These are phyloP conservation scores for Isatis tinctoria DNA, from an alignment of 345 rosid species.

Conservation along the genomic window DNA sequence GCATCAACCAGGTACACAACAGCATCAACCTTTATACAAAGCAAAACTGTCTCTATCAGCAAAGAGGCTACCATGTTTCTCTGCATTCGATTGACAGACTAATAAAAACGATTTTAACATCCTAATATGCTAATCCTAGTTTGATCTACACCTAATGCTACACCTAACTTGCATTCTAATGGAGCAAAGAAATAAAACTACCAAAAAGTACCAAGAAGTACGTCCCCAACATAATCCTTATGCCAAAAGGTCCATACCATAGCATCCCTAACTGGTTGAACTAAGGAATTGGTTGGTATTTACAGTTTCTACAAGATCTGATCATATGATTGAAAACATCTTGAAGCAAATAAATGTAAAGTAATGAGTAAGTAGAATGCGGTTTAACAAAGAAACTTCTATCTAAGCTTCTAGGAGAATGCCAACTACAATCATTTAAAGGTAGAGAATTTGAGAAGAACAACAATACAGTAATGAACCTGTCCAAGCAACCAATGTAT, in stretches of 20 bases:
- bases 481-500: not conserved
- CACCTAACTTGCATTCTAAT: not conserved
- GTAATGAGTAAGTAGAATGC: no score
- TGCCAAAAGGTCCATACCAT: no score
- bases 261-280: no score
- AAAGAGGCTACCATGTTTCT: not conserved
- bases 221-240: no score
- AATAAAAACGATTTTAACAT: not conserved
- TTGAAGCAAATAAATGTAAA: not conserved
- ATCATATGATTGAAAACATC: not conserved
- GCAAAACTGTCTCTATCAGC: not conserved
- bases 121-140: not conserved
- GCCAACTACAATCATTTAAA: not conserved
- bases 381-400: not conserved
- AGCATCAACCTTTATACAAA: constrained; percentile 53
- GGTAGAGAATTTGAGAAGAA: not conserved
- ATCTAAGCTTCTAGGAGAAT: not conserved
- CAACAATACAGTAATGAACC: not conserved
- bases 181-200: no score
- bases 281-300: no score
- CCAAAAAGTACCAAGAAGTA: no score
- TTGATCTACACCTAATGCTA: no score
- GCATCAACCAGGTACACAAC: constrained; percentile 76
- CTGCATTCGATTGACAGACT: not conserved
- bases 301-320: no score